These are phyloP conservation scores for Aspergillus brunneoviolaceus DNA, from an alignment of 2,329 filamentous ascomycete species.

Conservation along the genomic window DNA sequence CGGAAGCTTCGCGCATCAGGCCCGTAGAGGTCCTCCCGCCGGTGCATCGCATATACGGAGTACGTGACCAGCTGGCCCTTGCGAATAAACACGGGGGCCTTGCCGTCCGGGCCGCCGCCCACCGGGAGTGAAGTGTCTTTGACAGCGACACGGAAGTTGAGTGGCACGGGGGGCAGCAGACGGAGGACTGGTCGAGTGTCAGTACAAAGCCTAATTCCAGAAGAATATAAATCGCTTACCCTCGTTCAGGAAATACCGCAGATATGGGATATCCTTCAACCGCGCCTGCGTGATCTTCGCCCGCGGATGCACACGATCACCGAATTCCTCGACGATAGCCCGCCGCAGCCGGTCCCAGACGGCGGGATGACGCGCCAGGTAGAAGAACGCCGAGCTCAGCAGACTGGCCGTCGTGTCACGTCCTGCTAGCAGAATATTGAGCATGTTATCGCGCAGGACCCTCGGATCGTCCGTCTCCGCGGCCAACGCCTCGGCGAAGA, in stretches of 20 bases:
- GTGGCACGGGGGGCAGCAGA: slow-evolving; percentile 46
- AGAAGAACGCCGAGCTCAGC: slow-evolving; percentile 49
- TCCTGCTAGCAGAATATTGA: slow-evolving; percentile 54
- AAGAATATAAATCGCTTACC: slow-evolving; percentile 15
- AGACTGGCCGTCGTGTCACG: slow-evolving; percentile 54
- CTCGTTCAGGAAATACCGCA: slow-evolving; percentile 43
- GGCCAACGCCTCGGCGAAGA: slow-evolving; percentile 52
- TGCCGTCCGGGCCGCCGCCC: slow-evolving; percentile 61
- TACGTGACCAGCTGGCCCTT: slow-evolving; percentile 68
- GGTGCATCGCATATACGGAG: slow-evolving; percentile 71
- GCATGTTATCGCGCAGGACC: slow-evolving; percentile 48
- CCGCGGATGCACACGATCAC: slow-evolving; percentile 38
- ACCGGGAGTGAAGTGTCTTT: slow-evolving; percentile 45
- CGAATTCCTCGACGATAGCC: slow-evolving; percentile 42
- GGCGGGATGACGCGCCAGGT: slow-evolving; percentile 43
- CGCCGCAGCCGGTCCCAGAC: slow-evolving; percentile 39
- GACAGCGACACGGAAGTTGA: slow-evolving; percentile 45
- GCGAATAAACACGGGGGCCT: slow-evolving; percentile 61
- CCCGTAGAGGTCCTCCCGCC: slow-evolving; percentile 54
- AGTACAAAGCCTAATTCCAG: too few relatives aligned
- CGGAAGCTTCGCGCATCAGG: slow-evolving; percentile 46
- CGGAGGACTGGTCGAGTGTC: slow-evolving; percentile 35
- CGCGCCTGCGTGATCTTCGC: slow-evolving; percentile 45
- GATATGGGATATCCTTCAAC: slow-evolving; percentile 42
- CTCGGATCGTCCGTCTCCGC: slow-evolving; percentile 47